These are phyloP conservation scores for Amanita brunnescens DNA, from an alignment of 768 basidiomycete species.

Conservation along the genomic window DNA sequence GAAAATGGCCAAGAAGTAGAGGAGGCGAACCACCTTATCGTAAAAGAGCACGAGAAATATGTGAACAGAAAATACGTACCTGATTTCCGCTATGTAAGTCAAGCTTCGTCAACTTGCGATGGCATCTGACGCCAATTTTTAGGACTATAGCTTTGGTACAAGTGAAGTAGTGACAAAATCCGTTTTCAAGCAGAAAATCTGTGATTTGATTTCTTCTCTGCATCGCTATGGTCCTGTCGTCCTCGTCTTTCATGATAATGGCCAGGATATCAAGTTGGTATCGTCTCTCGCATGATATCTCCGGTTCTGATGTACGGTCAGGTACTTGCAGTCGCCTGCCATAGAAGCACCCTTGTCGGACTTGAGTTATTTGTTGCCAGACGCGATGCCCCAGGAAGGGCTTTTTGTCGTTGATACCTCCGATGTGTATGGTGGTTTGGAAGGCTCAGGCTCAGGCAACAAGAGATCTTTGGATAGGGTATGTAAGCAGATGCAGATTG, in stretches of 20 bases:
- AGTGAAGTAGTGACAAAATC: constrained; percentile 45
- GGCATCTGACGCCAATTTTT: background rate
- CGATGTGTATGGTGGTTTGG: constrained; percentile 66
- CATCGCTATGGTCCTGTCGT: constrained; percentile 50
- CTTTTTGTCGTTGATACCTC: constrained; percentile 66
- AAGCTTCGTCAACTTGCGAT: background rate
- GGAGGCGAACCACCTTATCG: constrained; percentile 51
- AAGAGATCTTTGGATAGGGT: constrained; percentile 50
- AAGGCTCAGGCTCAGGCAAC: constrained; percentile 48
- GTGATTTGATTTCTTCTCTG: constrained; percentile 32
- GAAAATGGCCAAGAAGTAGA: constrained; percentile 37
- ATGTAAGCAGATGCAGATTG: constrained; percentile 54
- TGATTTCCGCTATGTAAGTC: constrained; percentile 48
- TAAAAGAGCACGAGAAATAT: constrained; percentile 50
- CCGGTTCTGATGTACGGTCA: constrained; percentile 19
- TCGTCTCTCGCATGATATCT: background rate
- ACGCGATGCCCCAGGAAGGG: constrained; percentile 39
- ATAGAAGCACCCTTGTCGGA: constrained; percentile 46
- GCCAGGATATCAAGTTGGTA: constrained; percentile 65
- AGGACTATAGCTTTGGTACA: constrained; percentile 64
- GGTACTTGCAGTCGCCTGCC: constrained; percentile 42
- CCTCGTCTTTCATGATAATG: constrained; percentile 74
- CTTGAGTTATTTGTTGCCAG: constrained; percentile 50
- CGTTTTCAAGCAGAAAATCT: constrained; percentile 44
- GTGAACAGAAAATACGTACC: constrained; percentile 56